Percentiles rank a stretch among this genome's conserved stretches.
These are phyloP conservation scores for Pyrrhoderma lamaoense DNA, from an alignment of 1,284 basidiomycete genomes.

Conservation along the genomic window DNA sequence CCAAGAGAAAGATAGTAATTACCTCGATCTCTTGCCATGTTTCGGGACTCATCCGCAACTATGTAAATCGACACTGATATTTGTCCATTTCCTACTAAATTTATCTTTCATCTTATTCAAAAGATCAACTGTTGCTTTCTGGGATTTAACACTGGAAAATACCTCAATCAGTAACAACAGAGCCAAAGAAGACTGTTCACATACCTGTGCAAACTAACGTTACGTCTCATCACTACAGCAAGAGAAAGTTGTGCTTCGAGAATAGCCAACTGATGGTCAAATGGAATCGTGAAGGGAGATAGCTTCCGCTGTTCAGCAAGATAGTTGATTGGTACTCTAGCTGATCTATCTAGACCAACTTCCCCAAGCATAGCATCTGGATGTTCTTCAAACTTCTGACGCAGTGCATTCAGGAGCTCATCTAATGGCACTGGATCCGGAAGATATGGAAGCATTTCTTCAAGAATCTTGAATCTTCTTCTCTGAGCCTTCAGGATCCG, in stretches of 20 bases:
- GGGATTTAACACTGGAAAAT: constrained; percentile 56
- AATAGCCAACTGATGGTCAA: constrained; percentile 65
- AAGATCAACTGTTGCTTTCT: constrained; percentile 55
- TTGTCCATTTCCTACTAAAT: constrained; percentile 45
- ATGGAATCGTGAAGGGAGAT: constrained; percentile 62
- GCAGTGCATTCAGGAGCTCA: constrained; percentile 46
- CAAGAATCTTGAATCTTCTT: constrained; percentile 32
- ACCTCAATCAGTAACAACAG: not conserved
- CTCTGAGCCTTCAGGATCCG: constrained; percentile 18
- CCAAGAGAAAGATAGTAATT: constrained; percentile 5
- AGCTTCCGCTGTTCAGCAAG: constrained; percentile 36
- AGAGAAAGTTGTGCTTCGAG: constrained; percentile 71
- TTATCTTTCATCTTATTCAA: constrained; percentile 45
- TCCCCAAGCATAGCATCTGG: constrained; percentile 75
- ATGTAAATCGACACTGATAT: constrained; percentile 69
- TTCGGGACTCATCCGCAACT: constrained; percentile 70
- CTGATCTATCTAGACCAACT: constrained; percentile 72
- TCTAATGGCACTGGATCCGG: constrained; percentile 56
- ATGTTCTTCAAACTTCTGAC: constrained; percentile 46
- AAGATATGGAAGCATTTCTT: constrained; percentile 45
- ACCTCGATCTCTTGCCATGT: constrained; percentile 64
- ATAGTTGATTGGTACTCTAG: constrained; percentile 55
- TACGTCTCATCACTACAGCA: constrained; percentile 63
- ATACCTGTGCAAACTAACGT: constrained; percentile 58
- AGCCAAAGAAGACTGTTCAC: not conserved